Evolutionary conservation across 805 yeast genomes (phyloP).

Genomic region (Kurtzmaniella cleridarum): DNA sequence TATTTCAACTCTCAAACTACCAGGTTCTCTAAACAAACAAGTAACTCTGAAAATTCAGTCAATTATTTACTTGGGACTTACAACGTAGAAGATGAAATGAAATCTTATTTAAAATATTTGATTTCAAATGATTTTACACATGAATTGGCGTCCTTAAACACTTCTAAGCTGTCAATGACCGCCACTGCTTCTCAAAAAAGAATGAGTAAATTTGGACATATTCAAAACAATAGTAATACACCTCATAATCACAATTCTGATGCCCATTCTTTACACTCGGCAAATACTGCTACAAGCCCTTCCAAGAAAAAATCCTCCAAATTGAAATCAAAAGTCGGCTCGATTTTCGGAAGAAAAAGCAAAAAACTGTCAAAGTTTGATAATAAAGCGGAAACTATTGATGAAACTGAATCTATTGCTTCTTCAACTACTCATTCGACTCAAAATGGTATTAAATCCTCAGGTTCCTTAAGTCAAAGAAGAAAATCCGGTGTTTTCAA

Average conservation of each 20-base stretch:
- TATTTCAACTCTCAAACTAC: conserved; percentile 41
- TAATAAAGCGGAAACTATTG: conserved; percentile 18
- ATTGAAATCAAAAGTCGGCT: conserved; percentile 68
- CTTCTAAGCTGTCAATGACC: neutral
- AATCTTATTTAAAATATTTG: conserved; percentile 28
- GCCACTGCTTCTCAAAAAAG: conserved; percentile 1
- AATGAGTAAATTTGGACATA: neutral
- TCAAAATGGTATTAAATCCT: conserved; percentile 5
- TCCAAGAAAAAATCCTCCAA: conserved; percentile 32
- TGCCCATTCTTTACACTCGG: conserved; percentile 1
- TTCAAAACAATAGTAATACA: neutral
- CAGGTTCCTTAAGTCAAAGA: conserved; percentile 4
- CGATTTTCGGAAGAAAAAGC: conserved; percentile 65
- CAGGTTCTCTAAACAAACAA: conserved; percentile 17
- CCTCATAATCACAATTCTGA: neutral
- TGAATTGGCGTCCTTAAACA: conserved; percentile 1
- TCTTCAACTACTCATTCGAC: conserved; percentile 11
- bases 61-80: conserved; percentile 53
- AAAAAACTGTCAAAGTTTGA: conserved; percentile 19
- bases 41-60: conserved; percentile 55
- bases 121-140: conserved; percentile 18
- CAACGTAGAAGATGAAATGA: conserved; percentile 34
- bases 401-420: conserved; percentile 27
- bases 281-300: conserved; percentile 22
- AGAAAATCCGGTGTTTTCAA: neutral